A percentile compares a stretch with the other conserved stretches of the same genome.
Conservation (phyloP, 495 filamentous ascomycete genomes). For the Neurospora cerealis region DNA sequence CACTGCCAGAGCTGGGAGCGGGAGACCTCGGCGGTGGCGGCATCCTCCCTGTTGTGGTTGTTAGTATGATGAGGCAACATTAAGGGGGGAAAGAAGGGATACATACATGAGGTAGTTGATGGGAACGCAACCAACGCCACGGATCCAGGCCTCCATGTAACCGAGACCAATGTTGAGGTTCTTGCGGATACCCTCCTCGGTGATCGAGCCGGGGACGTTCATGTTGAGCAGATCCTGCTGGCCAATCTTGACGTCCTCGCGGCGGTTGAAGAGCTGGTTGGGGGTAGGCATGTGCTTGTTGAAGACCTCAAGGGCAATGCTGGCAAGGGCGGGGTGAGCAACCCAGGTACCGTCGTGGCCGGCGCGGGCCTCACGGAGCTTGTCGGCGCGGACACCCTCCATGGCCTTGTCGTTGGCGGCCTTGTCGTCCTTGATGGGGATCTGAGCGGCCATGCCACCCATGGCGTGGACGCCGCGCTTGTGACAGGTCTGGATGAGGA, state of each 20-base stretch:
- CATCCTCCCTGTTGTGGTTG: constrained; percentile 59
- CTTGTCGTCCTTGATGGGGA: constrained; percentile 91
- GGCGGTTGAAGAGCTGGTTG: constrained; percentile 86
- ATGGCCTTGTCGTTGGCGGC: constrained; percentile 89
- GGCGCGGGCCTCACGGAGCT: constrained; percentile 89
- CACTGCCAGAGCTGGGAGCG: constrained; percentile 95
- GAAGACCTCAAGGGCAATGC: constrained; percentile 88
- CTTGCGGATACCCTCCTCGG: constrained; percentile 94
- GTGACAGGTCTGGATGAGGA: constrained; percentile 97
- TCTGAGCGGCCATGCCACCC: constrained; percentile 99
- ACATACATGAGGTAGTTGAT: constrained; percentile 95
- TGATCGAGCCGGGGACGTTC: constrained; percentile 90
- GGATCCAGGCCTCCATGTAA: constrained; percentile 99
- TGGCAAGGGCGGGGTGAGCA: constrained; percentile 85
- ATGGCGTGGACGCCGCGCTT: constrained; percentile 92
- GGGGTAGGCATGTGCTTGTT: constrained; percentile 99
- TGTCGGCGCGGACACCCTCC: constrained; percentile 87
- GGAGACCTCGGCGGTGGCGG: constrained; percentile 91
- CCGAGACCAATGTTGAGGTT: constrained; percentile 94
- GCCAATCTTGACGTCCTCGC: constrained; percentile 80
- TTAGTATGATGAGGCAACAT: not conserved
- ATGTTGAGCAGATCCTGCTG: constrained; percentile 94
- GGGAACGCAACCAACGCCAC: constrained; percentile 89
- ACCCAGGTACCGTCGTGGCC: constrained; percentile 98
- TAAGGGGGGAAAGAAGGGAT: not conserved